A percentile compares a stretch with the other conserved stretches of the same genome.
Conservation (phyloP, 1,284 basidiomycete species). For the Melampsora larici-populina region DNA sequence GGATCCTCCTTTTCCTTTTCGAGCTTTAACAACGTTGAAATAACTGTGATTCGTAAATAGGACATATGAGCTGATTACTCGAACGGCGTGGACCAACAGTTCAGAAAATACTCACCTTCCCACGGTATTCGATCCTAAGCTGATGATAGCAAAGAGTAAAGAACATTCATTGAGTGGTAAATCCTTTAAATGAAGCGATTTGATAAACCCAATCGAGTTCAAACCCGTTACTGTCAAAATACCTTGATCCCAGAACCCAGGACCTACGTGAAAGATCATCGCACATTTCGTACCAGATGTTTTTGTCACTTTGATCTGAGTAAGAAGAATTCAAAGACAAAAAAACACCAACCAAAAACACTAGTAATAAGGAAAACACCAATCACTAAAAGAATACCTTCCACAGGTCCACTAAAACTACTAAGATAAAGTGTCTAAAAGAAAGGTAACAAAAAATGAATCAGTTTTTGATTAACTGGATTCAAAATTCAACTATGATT, state of each 20-base stretch:
- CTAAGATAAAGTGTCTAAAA: conserved; percentile 75
- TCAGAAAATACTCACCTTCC: conserved; percentile 58
- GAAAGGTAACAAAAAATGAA: neutral
- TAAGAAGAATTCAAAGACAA: neutral
- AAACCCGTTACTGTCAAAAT: conserved; percentile 65
- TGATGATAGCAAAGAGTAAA: conserved; percentile 75
- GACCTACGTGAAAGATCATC: conserved; percentile 49
- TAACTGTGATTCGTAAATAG: conserved; percentile 38
- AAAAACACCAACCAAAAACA: conserved; percentile 60
- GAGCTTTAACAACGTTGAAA: conserved; percentile 63
- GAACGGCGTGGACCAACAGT: neutral
- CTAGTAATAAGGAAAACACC: conserved; percentile 75
- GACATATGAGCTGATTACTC: conserved; percentile 43
- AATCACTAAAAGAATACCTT: conserved; percentile 87
- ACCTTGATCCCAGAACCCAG: conserved; percentile 77
- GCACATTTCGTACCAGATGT: neutral
- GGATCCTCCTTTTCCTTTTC: conserved; percentile 60
- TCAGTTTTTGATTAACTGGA: neutral
- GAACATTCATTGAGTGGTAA: conserved; percentile 79
- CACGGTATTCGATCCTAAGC: conserved; percentile 74
- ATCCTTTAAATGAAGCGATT: conserved; percentile 55
- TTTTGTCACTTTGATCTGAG: neutral
- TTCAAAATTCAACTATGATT: conserved; percentile 12
- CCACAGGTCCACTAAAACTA: conserved; percentile 92
- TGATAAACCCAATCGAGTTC: conserved; percentile 60